Conservation (phyloP, 495 filamentous ascomycete genomes). For the Penicillium lagena region DNA sequence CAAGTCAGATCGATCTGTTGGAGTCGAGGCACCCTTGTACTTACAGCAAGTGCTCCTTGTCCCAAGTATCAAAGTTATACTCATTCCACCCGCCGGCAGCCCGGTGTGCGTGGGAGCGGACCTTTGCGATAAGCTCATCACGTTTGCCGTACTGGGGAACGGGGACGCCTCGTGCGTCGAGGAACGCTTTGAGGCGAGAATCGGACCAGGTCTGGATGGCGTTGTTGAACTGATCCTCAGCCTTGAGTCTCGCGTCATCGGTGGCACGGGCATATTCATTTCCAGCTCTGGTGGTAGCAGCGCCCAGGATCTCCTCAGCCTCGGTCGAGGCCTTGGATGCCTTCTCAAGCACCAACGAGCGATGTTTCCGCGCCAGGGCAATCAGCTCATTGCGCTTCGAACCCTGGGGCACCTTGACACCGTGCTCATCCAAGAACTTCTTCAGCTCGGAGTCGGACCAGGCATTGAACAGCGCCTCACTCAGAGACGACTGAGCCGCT, state of each 20-base stretch:
- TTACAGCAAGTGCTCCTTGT: conserved; percentile 67
- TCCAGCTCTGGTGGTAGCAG: conserved; percentile 75
- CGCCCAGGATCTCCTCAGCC: conserved; percentile 58
- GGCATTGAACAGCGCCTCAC: conserved; percentile 76
- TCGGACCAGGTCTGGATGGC: conserved; percentile 64
- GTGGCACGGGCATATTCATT: conserved; percentile 75
- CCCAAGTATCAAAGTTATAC: conserved; percentile 84
- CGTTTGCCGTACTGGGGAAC: conserved; percentile 71
- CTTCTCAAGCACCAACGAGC: conserved; percentile 64
- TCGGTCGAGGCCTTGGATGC: conserved; percentile 43
- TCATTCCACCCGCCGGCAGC: conserved; percentile 63
- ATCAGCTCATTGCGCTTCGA: conserved; percentile 84
- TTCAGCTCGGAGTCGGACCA: conserved; percentile 83
- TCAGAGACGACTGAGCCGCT: conserved; percentile 62
- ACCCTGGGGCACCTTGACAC: conserved; percentile 80
- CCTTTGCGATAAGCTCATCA: conserved; percentile 72
- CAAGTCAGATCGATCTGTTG: conserved; percentile 10
- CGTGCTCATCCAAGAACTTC: conserved; percentile 69
- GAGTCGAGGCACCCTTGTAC: conserved; percentile 2
- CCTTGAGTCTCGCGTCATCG: conserved; percentile 56
- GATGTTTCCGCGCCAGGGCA: conserved; percentile 87
- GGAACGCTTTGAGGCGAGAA: conserved; percentile 67
- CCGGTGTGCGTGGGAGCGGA: conserved; percentile 67
- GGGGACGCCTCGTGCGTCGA: conserved; percentile 49
- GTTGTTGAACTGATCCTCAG: conserved; percentile 60